Percentiles rank a stretch among this genome's conserved stretches.
These are phyloP conservation scores for Strobilomyces confusus DNA, from an alignment of 768 basidiomycete genomes.

Conservation along the genomic window DNA sequence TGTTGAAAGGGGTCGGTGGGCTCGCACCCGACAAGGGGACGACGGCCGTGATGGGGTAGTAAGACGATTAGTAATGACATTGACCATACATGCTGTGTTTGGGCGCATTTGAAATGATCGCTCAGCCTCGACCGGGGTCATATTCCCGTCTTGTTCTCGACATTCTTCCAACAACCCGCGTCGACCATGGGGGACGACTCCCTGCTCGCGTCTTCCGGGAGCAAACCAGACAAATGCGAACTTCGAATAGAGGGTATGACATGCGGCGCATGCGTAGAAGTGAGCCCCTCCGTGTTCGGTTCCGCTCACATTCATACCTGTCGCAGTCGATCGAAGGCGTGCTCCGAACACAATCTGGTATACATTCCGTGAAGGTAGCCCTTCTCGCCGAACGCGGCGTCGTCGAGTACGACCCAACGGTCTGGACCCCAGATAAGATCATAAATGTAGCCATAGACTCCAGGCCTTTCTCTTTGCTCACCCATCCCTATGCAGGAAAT, in stretches of 20 bases:
- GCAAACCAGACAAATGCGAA: constrained; percentile 57
- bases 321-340: constrained; percentile 78
- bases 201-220: constrained; percentile 18
- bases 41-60: too few relatives aligned
- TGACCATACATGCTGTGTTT: not conserved
- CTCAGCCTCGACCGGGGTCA: not conserved
- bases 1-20: constrained; percentile 49
- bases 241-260: constrained; percentile 88
- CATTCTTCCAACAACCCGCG: not conserved
- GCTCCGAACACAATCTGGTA: constrained; percentile 82
- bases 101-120: not conserved
- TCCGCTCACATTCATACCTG: not conserved
- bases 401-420: constrained; percentile 78
- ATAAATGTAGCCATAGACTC: constrained; percentile 44
- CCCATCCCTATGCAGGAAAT: constrained; percentile 61
- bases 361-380: constrained; percentile 88
- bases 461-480: constrained; percentile 3
- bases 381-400: constrained; percentile 93
- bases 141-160: not conserved
- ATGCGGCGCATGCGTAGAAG: constrained; percentile 85
- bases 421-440: constrained; percentile 82
- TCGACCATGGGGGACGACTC: constrained; percentile 19
- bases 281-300: constrained; percentile 31
- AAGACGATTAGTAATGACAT: not conserved
- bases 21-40: not conserved